These are phyloP conservation scores for Penicillium desertorum DNA, from an alignment of 495 filamentous ascomycete genomes.

Conservation along the genomic window DNA sequence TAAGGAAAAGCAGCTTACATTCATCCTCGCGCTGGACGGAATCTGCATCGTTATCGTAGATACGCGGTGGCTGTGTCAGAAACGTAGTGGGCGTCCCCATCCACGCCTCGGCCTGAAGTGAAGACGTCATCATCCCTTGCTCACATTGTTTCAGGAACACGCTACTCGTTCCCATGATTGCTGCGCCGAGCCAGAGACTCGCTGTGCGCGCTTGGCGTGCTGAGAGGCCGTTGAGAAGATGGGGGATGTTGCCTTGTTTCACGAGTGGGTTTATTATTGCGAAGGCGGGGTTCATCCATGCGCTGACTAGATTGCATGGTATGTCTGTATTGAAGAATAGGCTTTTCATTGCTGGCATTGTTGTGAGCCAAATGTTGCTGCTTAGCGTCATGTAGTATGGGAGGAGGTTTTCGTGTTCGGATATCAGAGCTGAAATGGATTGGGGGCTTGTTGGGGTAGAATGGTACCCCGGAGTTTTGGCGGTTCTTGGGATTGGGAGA, in stretches of 20 bases:
- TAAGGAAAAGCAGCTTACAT: not conserved
- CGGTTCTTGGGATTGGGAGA: not conserved
- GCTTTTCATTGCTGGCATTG: not conserved
- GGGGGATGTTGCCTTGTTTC: not conserved
- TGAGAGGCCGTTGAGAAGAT: not conserved
- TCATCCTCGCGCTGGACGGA: not conserved
- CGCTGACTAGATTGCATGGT: not conserved
- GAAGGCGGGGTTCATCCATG: not conserved
- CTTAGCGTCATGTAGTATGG: constrained; percentile 1
- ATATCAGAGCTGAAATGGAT: not conserved
- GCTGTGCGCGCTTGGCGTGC: not conserved
- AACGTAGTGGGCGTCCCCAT: not conserved
- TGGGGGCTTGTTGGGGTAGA: not conserved
- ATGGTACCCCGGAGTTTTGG: not conserved
- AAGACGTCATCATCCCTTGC: not conserved
- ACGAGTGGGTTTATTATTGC: not conserved
- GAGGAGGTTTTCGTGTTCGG: not conserved
- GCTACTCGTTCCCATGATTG: not conserved
- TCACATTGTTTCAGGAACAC: not conserved
- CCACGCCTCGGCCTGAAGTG: not conserved
- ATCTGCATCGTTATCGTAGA: not conserved
- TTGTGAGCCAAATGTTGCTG: not conserved
- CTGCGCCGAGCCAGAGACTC: not conserved
- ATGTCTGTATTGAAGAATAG: not conserved
- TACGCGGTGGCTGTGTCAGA: not conserved